These are phyloP conservation scores for Scedosporium dehoogii DNA, from an alignment of 2,329 filamentous ascomycete species.

Conservation along the genomic window DNA sequence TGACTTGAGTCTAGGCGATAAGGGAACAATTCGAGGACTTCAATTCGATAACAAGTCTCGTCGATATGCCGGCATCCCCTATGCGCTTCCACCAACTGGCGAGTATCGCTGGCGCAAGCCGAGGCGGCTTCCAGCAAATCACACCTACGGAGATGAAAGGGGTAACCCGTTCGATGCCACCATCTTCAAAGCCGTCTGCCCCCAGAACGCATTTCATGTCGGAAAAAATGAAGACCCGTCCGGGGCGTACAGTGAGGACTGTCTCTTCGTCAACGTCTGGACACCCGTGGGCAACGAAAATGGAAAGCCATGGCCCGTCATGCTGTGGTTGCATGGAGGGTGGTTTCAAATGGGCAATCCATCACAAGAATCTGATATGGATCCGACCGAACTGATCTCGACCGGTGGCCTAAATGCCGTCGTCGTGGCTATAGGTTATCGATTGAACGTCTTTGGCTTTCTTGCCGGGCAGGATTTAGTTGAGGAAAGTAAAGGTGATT, in stretches of 20 bases:
- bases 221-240: too few relatives aligned
- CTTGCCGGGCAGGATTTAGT: constrained; percentile 28
- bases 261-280: too few relatives aligned
- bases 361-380: constrained; percentile 25
- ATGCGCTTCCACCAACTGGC: constrained; percentile 27
- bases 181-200: too few relatives aligned
- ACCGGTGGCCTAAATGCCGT: constrained; percentile 25
- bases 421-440: constrained; percentile 35
- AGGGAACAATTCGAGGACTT: too few relatives aligned
- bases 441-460: constrained; percentile 38
- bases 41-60: constrained; percentile 23
- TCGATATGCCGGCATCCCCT: constrained; percentile 25
- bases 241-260: too few relatives aligned
- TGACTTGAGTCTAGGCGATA: too few relatives aligned
- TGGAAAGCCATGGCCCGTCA: too few relatives aligned
- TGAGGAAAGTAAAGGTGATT: neutral
- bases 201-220: too few relatives aligned
- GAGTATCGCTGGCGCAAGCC: constrained; percentile 27
- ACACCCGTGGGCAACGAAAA: too few relatives aligned
- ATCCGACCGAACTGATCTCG: constrained; percentile 24
- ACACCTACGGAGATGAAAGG: constrained; percentile 16
- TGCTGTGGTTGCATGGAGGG: too few relatives aligned
- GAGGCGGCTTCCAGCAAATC: constrained; percentile 17
- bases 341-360: constrained; percentile 29
- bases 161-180: too few relatives aligned